phyloP scores from a whole-genome alignment of 2,329 filamentous ascomycete genomes.

The Colletotrichum incanum region DNA sequence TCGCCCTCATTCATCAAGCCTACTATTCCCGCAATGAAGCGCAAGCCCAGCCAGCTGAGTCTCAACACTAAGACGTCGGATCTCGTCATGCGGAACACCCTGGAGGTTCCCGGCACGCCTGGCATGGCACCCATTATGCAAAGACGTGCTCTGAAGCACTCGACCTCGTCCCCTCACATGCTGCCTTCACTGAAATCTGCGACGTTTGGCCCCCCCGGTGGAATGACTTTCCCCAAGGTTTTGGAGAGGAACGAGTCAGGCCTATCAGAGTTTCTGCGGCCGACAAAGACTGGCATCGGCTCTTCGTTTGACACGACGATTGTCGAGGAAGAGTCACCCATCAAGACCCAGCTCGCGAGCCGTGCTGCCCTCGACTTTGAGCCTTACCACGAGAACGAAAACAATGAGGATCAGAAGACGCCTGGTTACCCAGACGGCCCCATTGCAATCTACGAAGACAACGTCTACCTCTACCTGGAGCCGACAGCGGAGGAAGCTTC shows the following conservation, averaged over 20 bases:
- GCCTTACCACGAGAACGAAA: conserved; percentile 76
- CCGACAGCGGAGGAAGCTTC: conserved; percentile 84
- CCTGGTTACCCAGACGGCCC: conserved; percentile 88
- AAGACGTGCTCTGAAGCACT: conserved; percentile 76
- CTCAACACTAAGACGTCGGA: conserved; percentile 80
- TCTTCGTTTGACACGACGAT: conserved; percentile 61
- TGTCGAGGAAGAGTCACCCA: conserved; percentile 71
- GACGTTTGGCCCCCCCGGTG: conserved; percentile 73
- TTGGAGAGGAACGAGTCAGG: conserved; percentile 73
- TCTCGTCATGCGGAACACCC: conserved; percentile 63
- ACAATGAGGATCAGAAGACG: conserved; percentile 84
- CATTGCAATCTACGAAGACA: conserved; percentile 84
- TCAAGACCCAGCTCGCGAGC: conserved; percentile 74
- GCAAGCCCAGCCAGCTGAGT: conserved; percentile 84
- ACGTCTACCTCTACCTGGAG: conserved; percentile 85
- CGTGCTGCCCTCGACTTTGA: conserved; percentile 72
- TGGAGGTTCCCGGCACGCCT: conserved; percentile 72
- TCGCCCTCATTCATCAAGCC: conserved; percentile 88
- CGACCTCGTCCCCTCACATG: conserved; percentile 78
- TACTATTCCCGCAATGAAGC: conserved; percentile 77
- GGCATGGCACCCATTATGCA: conserved; percentile 72
- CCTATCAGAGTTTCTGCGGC: conserved; percentile 71
- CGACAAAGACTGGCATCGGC: conserved; percentile 61
- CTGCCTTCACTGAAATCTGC: conserved; percentile 72
- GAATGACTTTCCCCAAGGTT: conserved; percentile 76